Percentiles rank a stretch among this genome's conserved stretches.
Evolutionary conservation across 768 basidiomycete genomes (phyloP).

Genomic region (Amylocystis lapponica): DNA sequence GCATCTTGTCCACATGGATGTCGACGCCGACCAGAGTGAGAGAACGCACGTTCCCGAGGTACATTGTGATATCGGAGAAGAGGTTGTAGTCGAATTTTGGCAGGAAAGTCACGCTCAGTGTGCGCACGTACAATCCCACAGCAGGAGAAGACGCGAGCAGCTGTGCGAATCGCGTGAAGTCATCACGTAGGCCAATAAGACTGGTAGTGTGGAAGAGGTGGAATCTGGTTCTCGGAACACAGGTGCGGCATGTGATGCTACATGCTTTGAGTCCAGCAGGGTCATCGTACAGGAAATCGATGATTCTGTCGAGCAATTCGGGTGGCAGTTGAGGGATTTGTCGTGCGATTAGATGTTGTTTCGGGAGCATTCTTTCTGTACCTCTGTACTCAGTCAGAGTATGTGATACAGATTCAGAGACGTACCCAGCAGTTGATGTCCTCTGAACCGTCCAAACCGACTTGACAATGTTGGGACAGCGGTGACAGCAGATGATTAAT

Average conservation of each 20-base stretch:
- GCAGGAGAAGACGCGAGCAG: slow-evolving; percentile 14
- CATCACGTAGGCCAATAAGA: neutral
- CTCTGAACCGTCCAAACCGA: too few relatives aligned
- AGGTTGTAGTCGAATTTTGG: neutral
- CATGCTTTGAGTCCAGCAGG: slow-evolving; percentile 1
- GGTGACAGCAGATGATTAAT: too few relatives aligned
- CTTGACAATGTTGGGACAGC: too few relatives aligned
- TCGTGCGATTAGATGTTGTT: neutral
- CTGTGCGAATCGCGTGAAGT: slow-evolving; percentile 7
- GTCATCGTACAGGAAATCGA: slow-evolving; percentile 11
- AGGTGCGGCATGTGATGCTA: slow-evolving; percentile 3
- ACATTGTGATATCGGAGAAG: neutral
- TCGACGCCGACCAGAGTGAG: neutral
- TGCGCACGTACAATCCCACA: slow-evolving; percentile 15
- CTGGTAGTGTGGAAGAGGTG: slow-evolving; percentile 6
- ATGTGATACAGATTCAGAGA: neutral
- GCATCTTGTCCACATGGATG: neutral
- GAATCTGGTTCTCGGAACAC: slow-evolving; percentile 3
- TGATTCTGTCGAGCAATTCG: slow-evolving; percentile 9
- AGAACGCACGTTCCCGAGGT: neutral
- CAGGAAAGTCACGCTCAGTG: neutral
- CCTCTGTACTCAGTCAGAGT: too few relatives aligned
- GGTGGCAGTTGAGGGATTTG: slow-evolving; percentile 1
- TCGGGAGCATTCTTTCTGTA: too few relatives aligned
- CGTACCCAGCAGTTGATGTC: too few relatives aligned